Evolutionary conservation across 306 rosid species (phyloP).

Genomic region (Pyrus communis): DNA sequence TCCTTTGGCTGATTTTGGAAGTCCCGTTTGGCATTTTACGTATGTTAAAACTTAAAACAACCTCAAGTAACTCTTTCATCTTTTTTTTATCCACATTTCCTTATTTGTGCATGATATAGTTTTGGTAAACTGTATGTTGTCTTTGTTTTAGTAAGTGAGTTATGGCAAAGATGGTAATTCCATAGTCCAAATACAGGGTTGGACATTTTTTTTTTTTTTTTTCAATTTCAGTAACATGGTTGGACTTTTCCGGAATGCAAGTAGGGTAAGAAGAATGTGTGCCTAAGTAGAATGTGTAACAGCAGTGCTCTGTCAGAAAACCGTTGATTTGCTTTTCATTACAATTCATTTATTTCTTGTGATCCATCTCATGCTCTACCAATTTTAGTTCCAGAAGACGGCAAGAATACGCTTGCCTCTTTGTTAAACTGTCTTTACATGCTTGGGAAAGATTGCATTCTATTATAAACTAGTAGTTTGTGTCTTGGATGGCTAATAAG

Average conservation of each 20-base stretch:
- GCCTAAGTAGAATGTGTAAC: background rate
- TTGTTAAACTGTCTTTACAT: background rate
- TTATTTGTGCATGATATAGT: background rate
- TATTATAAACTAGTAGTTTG: background rate
- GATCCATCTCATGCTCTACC: background rate
- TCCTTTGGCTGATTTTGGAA: background rate
- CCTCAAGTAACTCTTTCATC: background rate
- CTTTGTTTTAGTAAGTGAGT: background rate
- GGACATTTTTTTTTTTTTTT: background rate
- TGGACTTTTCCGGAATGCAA: background rate
- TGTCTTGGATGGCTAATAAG: background rate
- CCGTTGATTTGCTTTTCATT: background rate
- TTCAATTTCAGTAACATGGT: background rate
- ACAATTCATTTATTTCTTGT: background rate
- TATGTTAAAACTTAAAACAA: background rate
- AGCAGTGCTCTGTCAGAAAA: background rate
- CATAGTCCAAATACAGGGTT: background rate
- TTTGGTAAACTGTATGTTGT: background rate
- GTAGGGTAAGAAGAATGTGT: background rate
- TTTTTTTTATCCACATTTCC: background rate
- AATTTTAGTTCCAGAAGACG: background rate
- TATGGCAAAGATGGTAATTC: background rate
- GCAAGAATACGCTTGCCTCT: background rate
- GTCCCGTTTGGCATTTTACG: background rate
- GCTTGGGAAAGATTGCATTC: background rate